Evolutionary conservation across 768 basidiomycete species (phyloP).

Genomic region (Kwoniella sp.): DNA sequence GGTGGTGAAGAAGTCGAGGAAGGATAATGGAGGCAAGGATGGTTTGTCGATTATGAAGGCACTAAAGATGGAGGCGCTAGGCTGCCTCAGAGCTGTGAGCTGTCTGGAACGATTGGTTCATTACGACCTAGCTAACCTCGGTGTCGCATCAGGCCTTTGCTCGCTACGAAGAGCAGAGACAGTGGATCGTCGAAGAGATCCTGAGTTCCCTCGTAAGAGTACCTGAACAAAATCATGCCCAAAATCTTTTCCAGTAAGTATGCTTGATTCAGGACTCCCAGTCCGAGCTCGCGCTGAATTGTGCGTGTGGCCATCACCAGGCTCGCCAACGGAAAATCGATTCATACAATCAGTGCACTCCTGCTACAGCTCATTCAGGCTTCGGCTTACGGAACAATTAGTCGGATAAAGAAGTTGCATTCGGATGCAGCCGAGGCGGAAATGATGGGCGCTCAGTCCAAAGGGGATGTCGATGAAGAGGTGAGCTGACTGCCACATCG

Average conservation of each 20-base stretch:
- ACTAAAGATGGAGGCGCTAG: conserved; percentile 76
- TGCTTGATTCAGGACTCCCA: no score
- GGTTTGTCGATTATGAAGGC: conserved; percentile 80
- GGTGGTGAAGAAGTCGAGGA: conserved; percentile 64
- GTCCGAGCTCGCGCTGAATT: neutral
- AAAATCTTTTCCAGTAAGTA: conserved; percentile 80
- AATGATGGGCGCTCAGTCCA: conserved; percentile 60
- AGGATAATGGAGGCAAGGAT: conserved; percentile 62
- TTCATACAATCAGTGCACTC: conserved; percentile 89
- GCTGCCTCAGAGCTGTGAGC: conserved; percentile 80
- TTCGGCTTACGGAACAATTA: conserved; percentile 80
- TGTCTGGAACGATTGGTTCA: neutral
- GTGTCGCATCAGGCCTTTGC: conserved; percentile 73
- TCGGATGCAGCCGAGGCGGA: conserved; percentile 61
- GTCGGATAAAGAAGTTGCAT: conserved; percentile 29
- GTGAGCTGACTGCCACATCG: conserved; percentile 62
- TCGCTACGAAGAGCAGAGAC: conserved; percentile 77
- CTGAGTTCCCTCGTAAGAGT: conserved; percentile 84
- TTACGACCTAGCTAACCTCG: neutral
- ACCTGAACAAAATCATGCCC: conserved; percentile 84
- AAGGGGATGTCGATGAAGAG: conserved; percentile 65
- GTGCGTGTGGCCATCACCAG: conserved; percentile 59
- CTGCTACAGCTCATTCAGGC: conserved; percentile 96
- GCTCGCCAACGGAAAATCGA: conserved; percentile 83
- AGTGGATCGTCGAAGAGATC: conserved; percentile 98